Evolutionary conservation across 2,329 filamentous ascomycete genomes (phyloP), one percentile per base, ranked within the genome.

Genomic region (Botrytis medusae): DNA sequence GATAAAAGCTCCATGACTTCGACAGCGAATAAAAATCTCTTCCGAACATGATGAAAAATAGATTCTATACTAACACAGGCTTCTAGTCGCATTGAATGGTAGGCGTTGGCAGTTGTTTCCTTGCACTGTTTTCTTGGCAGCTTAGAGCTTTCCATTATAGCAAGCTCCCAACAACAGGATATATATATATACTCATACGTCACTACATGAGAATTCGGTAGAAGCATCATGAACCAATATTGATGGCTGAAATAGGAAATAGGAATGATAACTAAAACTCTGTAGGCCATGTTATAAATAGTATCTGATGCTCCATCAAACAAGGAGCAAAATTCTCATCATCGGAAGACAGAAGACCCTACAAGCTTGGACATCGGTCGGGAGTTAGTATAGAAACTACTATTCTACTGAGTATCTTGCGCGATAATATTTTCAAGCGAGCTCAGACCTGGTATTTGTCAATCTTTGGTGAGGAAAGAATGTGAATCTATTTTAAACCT

Each of bases 291-390:
- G 10, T 12, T 54, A 54, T 29, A 18, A 18, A 18, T 29, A 16
- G 5, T 29, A 8, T 8, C 3, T 14, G 6, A 54, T 3, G 3
- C 14, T 54, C 12, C n/a, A 16, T 29, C 51, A 16, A 5, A 29
- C n/a, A 29, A 54, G n/a, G n/a, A 16, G 1, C 2, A 29, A 29
- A 29, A 16, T 0, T 29, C 1, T 54, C 5, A 25, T 22, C 42
- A 16, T 16, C 12, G 42, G 16, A 2, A 2, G 18, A 10, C 0
- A 3, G 1, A 48, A 48, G 20, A 48, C 1, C 20, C 1, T 4
- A 1, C 22, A 51, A 25, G 22, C 46, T 14, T 12, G 25, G 48
- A 51, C 4, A n/a, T 14, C 4, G 8, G 9, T n/a, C 48, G 10
- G 48, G 5, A n/a, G 4, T n/a, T n/a, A 10, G 4, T 12, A 14